Base-by-base conservation (phyloP, 2,329 filamentous ascomycete species). In the Beauveria medogensis region DNA sequence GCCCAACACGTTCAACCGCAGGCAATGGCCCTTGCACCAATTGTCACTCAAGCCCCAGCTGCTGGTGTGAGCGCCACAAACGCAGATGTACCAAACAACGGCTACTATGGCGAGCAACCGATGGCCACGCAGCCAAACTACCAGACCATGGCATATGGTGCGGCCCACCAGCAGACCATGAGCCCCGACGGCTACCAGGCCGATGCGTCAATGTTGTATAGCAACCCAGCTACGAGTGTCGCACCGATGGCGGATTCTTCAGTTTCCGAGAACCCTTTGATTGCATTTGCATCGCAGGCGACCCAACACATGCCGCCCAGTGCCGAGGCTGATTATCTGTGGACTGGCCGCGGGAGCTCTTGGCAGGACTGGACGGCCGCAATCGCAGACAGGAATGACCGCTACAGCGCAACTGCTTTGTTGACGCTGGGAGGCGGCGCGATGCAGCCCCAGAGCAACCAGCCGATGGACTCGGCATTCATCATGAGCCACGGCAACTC, bases 311-410 rank as follows among this genome's bases (percentile, higher is more conserved):
- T 71, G n/a, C 57, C 65, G n/a, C 47, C 65, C 7, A 66, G 69
- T 34, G 63, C 67, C 7, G 50, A 65, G 0, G 57, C 69, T 5
- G 70, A 72, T n/a, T 68, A 69, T 62, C 69, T 73, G 64, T 75
- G 69, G 72, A 69, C 69, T 41, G 63, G 64, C 12, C 68, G 71
- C 3, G 74, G 72, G 8, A 82, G 78, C 63, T 74, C 78, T 0
- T 84, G 81, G 81, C 75, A 80, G 18, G 78, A 82, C 69, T 84
- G 81, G 81, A 78, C 80, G 9, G 74, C 76, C 0, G 78, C 80
- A 58, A 78, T 83, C 30, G 74, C 77, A 40, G 77, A 80, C 64
- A 77, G 70, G 40, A 78, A 80, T 61, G 78, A 81, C 50, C 74
- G 78, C 26, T 82, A 78, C 68, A 78, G 77, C 62, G 79, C 79